Conservation (phyloP, 1,284 basidiomycete genomes). For the Pterulicium gracile region DNA sequence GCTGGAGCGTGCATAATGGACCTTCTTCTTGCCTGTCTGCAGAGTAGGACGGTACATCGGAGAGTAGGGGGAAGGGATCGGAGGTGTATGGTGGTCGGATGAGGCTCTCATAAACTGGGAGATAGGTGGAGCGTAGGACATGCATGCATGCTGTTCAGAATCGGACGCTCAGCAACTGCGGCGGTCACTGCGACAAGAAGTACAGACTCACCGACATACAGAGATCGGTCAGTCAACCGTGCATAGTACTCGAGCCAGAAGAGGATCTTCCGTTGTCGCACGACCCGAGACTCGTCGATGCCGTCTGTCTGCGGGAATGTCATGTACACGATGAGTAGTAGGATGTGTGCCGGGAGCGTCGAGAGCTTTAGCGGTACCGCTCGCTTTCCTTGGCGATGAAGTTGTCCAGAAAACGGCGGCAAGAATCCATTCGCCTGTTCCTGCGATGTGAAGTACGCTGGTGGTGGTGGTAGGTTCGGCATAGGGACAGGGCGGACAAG, state of each 20-base stretch:
- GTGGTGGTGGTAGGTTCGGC: too few relatives aligned
- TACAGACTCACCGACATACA: conserved; percentile 47
- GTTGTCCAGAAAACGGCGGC: background rate
- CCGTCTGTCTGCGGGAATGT: conserved; percentile 38
- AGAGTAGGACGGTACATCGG: conserved; percentile 16
- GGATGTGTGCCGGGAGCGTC: conserved; percentile 39
- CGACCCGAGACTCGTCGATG: conserved; percentile 25
- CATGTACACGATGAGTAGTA: conserved; percentile 52
- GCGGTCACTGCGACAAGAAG: too few relatives aligned
- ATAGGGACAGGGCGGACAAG: too few relatives aligned
- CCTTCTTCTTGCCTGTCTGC: conserved; percentile 3
- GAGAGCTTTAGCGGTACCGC: background rate
- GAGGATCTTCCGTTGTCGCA: conserved; percentile 49
- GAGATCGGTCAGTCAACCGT: conserved; percentile 48
- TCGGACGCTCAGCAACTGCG: background rate
- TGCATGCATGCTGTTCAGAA: conserved; percentile 67
- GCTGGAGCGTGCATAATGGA: conserved; percentile 31
- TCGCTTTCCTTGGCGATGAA: background rate
- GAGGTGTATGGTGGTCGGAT: conserved; percentile 58
- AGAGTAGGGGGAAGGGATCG: conserved; percentile 55
- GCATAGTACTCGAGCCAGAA: conserved; percentile 58
- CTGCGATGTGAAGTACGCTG: too few relatives aligned
- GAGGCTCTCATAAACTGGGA: conserved; percentile 50
- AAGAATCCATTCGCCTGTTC: too few relatives aligned
- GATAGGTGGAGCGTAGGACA: conserved; percentile 60